Evolutionary conservation across 2,329 filamentous ascomycete genomes (phyloP).

Genomic region (Didymella pomorum): DNA sequence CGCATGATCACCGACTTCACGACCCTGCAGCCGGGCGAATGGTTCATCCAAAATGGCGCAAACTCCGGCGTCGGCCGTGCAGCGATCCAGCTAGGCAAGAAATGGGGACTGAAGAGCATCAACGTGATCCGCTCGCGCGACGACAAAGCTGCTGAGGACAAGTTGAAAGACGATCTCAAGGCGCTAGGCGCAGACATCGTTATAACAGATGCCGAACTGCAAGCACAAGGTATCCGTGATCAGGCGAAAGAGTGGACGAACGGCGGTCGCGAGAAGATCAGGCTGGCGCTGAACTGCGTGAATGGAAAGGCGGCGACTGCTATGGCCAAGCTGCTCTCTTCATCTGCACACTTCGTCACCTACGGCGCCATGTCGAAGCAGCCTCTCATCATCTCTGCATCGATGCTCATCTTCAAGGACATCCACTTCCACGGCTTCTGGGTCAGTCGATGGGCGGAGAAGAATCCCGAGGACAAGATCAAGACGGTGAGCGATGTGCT

Average conservation of each 20-base stretch:
- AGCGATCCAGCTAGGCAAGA: constrained; percentile 83
- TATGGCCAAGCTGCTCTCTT: constrained; percentile 74
- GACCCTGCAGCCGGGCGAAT: constrained; percentile 74
- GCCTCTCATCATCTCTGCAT: constrained; percentile 81
- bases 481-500: constrained; percentile 87
- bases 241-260: constrained; percentile 71
- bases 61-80: constrained; percentile 92
- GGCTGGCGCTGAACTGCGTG: constrained; percentile 89
- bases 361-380: constrained; percentile 96
- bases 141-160: constrained; percentile 74
- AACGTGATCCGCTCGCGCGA: constrained; percentile 84
- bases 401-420: constrained; percentile 91
- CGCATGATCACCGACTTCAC: constrained; percentile 88
- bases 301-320: constrained; percentile 84
- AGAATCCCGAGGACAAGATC: constrained; percentile 75
- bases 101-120: constrained; percentile 91
- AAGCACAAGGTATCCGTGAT: constrained; percentile 69
- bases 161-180: constrained; percentile 67
- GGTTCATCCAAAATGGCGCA: constrained; percentile 97
- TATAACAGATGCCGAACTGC: constrained; percentile 68
- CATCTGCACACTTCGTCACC: constrained; percentile 80
- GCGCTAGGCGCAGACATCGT: constrained; percentile 69
- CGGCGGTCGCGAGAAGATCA: constrained; percentile 73
- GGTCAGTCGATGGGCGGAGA: constrained; percentile 88
- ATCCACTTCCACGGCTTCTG: constrained; percentile 91